Percentiles rank a stretch among this genome's conserved stretches.
phyloP scores from a whole-genome alignment of 2,329 filamentous ascomycete species.

The Rhexocercosporidium sp. region DNA sequence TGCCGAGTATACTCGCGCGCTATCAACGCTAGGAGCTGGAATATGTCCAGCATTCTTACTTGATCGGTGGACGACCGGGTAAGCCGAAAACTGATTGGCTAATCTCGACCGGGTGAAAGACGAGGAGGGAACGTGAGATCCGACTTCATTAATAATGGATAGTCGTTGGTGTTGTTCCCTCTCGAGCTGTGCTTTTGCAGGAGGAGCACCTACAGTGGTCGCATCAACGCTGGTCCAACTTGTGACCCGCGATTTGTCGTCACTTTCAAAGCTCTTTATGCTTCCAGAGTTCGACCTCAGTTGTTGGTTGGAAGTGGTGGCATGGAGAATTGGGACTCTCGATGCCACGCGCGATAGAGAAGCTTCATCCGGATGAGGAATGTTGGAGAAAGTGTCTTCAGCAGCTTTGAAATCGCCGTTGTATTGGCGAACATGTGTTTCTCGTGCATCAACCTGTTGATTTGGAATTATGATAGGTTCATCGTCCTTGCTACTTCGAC shows the following conservation, averaged over 20 bases:
- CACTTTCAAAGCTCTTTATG: conserved; percentile 54
- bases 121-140: conserved; percentile 49
- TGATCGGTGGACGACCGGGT: conserved; percentile 33
- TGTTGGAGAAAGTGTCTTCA: conserved; percentile 42
- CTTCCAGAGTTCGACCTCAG: conserved; percentile 60
- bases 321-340: conserved; percentile 56
- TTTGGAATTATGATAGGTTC: conserved; percentile 48
- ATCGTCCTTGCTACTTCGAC: conserved; percentile 43
- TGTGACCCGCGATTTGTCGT: conserved; percentile 69
- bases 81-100: conserved; percentile 37
- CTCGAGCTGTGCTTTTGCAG: conserved; percentile 40
- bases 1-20: conserved; percentile 66
- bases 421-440: conserved; percentile 39
- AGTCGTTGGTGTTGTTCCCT: conserved; percentile 59
- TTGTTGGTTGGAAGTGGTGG: conserved; percentile 51
- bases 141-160: conserved; percentile 68
- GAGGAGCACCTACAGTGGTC: conserved; percentile 53
- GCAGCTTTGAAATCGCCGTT: conserved; percentile 34
- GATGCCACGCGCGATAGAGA: conserved; percentile 56
- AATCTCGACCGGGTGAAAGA: conserved; percentile 41
- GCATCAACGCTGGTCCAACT: conserved; percentile 73
- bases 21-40: conserved; percentile 49
- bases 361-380: conserved; percentile 47
- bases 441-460: conserved; percentile 57
- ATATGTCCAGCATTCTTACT: conserved; percentile 23